Base-by-base conservation (phyloP, 106 monocot species). In the Gastrodia elata region DNA sequence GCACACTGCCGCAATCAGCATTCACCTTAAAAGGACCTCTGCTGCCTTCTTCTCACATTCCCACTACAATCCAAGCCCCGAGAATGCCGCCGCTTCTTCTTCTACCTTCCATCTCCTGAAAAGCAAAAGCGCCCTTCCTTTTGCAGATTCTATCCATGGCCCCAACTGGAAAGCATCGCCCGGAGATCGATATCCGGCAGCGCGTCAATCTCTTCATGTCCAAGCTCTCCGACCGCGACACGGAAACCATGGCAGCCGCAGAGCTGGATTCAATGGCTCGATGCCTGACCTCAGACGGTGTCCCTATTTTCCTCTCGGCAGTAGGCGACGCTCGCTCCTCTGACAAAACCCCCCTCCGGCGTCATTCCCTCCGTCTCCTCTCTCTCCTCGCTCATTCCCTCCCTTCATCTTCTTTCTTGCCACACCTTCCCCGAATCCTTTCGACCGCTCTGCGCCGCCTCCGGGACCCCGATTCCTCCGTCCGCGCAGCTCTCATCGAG, bases 171-270 rank as follows among this genome's bases (percentile, higher is more conserved):
- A 69, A 40, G 40, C 71, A 71, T 39, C 71, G 37, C 59, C 74
- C 35, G 34, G 77, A 77, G 22, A n/a, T n/a, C n/a, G 81, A 77
- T 35, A 43, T 90, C 58, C 79, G 80, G 80, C 83, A 85, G 64
- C 78, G 84, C 22, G 85, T 85, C 38, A 92, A 89, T 80, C 72
- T 58, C 13, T 92, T 77, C 81, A 73, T 97, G 74, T 76, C 14
- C 75, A 85, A 83, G 83, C 90, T 97, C 41, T 87, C 90, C 1
- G 96, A 97, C 81, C 87, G 92, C 0, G 96, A 97, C 78, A 97
- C 96, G 5, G 92, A 97, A 71, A 77, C 82, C 25, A 92, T 92
- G 83, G 92, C 92, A 2, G 84, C 79, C 28, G 59, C 84, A 5
- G 92, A 92, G 70, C 92, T 97, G n/a, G 96, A 97, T 4, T 76